These are phyloP conservation scores for Leishmania lainsoni DNA, from an alignment of 208 protist species.

Conservation along the genomic window DNA sequence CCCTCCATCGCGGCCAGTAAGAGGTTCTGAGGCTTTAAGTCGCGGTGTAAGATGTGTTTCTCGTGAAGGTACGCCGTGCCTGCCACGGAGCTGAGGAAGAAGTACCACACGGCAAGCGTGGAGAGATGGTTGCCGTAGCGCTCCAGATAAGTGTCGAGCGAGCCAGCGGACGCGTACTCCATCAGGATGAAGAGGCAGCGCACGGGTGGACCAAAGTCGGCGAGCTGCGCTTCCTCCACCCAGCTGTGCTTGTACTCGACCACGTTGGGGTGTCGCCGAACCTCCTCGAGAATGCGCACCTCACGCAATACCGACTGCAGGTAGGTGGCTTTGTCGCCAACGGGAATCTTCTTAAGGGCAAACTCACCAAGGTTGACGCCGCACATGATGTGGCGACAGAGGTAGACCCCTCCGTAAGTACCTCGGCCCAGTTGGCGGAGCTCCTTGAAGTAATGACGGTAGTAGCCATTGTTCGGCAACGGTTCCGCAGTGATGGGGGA, in stretches of 20 bases:
- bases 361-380: constrained; percentile 80
- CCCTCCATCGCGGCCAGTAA: constrained; percentile 58
- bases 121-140: constrained; percentile 68
- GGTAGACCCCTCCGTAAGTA: constrained; percentile 87
- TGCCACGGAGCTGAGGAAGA: constrained; percentile 83
- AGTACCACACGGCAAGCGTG: constrained; percentile 89
- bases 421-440: constrained; percentile 83
- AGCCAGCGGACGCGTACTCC: constrained; percentile 88
- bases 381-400: constrained; percentile 87
- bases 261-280: constrained; percentile 87
- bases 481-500: constrained; percentile 18
- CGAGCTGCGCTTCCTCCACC: constrained; percentile 80
- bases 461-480: constrained; percentile 61
- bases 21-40: constrained; percentile 91
- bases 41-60: constrained; percentile 87
- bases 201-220: constrained; percentile 90
- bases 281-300: constrained; percentile 85
- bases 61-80: constrained; percentile 81
- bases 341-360: constrained; percentile 92
- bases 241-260: constrained; percentile 92
- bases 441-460: constrained; percentile 83
- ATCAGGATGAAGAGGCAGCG: constrained; percentile 91
- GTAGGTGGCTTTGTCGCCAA: constrained; percentile 82
- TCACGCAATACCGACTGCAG: constrained; percentile 81
- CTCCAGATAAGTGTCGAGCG: constrained; percentile 82